Conservation (phyloP, 257 asterid genomes). For the Cordia subcordata region DNA sequence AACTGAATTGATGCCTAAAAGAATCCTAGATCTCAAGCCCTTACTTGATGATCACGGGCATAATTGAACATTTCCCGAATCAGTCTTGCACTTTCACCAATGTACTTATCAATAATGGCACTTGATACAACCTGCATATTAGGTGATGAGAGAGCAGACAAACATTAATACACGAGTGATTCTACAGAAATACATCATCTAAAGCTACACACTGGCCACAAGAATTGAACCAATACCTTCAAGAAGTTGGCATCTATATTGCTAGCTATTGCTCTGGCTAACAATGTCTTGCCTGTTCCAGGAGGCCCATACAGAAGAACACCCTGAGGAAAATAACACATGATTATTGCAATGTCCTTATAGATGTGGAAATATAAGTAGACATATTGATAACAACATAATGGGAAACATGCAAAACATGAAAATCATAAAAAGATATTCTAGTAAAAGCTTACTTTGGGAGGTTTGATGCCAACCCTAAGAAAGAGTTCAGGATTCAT, state of each 20-base stretch:
- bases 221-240: conserved; percentile 38
- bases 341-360: neutral
- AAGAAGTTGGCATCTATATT: conserved; percentile 95
- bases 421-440: neutral
- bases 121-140: conserved; percentile 68
- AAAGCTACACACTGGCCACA: neutral
- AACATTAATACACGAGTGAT: neutral
- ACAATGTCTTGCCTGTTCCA: conserved; percentile 95
- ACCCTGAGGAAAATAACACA: conserved; percentile 46
- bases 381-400: neutral
- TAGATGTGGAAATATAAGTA: neutral
- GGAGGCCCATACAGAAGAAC: conserved; percentile 99
- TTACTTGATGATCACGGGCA: conserved; percentile 87
- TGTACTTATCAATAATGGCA: conserved; percentile 78
- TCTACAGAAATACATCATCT: neutral
- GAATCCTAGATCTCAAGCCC: conserved; percentile 6
- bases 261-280: conserved; percentile 98
- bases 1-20: neutral
- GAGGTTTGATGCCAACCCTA: conserved; percentile 94
- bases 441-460: conserved; percentile 48
- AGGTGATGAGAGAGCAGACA: neutral
- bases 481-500: conserved; percentile 97
- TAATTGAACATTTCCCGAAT: conserved; percentile 77
- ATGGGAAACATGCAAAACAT: conserved; percentile 8
- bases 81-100: conserved; percentile 81